Conservation (phyloP, 495 filamentous ascomycete species). For the Neurospora intermedia region DNA sequence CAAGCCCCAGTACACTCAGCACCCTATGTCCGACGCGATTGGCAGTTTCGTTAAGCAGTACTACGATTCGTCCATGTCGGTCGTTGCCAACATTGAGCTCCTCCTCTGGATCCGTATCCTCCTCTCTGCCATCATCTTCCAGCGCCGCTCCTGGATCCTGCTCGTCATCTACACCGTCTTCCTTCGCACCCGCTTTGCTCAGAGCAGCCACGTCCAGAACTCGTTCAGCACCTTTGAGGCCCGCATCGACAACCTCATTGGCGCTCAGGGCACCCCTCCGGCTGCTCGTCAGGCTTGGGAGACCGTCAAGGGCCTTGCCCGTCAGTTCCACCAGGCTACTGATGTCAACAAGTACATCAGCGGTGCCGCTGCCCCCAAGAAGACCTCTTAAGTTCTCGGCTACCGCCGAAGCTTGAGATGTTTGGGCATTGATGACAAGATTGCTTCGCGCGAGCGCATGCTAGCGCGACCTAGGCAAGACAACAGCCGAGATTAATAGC, state of each 20-base stretch:
- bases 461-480: constrained; percentile 7
- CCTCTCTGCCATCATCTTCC: constrained; percentile 69
- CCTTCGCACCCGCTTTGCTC: constrained; percentile 78
- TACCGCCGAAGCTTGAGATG: background rate
- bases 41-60: constrained; percentile 93
- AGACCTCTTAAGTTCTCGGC: constrained; percentile 28
- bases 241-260: constrained; percentile 67
- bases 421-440: constrained; percentile 2
- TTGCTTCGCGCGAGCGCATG: constrained; percentile 2
- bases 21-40: constrained; percentile 67
- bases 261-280: constrained; percentile 80
- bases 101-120: constrained; percentile 73
- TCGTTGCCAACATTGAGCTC: constrained; percentile 68
- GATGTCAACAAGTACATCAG: constrained; percentile 61
- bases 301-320: constrained; percentile 57
- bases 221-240: constrained; percentile 62
- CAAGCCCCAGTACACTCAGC: constrained; percentile 51
- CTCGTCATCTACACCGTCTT: constrained; percentile 79
- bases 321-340: constrained; percentile 67
- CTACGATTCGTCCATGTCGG: constrained; percentile 81
- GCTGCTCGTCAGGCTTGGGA: constrained; percentile 77
- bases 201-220: constrained; percentile 83
- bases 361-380: constrained; percentile 43
- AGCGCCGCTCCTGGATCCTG: constrained; percentile 82
- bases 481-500: background rate